A percentile compares a stretch with the other conserved stretches of the same genome.
Conservation (phyloP, 176 grass and related monocot species). For the Dendrocalamus sinicus region DNA sequence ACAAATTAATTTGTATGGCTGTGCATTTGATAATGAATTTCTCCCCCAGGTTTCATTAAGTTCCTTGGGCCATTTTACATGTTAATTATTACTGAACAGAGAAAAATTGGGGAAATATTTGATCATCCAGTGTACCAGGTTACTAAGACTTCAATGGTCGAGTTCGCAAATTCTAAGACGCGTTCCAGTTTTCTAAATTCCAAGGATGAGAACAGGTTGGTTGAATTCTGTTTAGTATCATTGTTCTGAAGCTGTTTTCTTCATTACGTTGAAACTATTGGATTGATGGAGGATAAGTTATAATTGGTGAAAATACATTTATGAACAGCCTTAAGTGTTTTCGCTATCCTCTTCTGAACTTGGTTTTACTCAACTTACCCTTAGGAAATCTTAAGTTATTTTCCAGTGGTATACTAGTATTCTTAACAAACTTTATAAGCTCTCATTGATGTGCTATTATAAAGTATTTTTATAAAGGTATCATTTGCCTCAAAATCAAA, state of each 20-base stretch:
- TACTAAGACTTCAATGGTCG: slow-evolving; percentile 70
- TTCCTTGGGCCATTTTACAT: slow-evolving; percentile 94
- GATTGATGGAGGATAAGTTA: not conserved
- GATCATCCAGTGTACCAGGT: slow-evolving; percentile 81
- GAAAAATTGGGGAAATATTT: slow-evolving; percentile 81
- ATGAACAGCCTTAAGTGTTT: not conserved
- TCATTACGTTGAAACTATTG: slow-evolving; percentile 9
- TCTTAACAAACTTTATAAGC: slow-evolving; percentile 13
- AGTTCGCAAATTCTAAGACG: slow-evolving; percentile 62
- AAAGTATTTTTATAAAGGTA: not conserved
- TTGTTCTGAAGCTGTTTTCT: slow-evolving; percentile 1
- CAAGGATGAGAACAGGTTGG: slow-evolving; percentile 70
- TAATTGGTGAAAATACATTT: not conserved
- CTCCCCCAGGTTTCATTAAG: slow-evolving; percentile 78
- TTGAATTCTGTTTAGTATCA: not conserved
- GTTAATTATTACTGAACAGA: slow-evolving; percentile 80
- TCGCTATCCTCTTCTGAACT: not conserved
- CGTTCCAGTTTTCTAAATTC: slow-evolving; percentile 46
- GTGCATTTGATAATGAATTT: slow-evolving; percentile 32
- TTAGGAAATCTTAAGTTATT: not conserved
- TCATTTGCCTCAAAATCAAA: not conserved
- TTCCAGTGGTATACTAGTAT: not conserved
- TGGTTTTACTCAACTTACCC: slow-evolving; percentile 11
- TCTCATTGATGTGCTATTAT: not conserved
- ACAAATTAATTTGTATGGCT: not conserved